Base-by-base conservation (phyloP, 2,329 filamentous ascomycete genomes). In the Apiospora sp. region DNA sequence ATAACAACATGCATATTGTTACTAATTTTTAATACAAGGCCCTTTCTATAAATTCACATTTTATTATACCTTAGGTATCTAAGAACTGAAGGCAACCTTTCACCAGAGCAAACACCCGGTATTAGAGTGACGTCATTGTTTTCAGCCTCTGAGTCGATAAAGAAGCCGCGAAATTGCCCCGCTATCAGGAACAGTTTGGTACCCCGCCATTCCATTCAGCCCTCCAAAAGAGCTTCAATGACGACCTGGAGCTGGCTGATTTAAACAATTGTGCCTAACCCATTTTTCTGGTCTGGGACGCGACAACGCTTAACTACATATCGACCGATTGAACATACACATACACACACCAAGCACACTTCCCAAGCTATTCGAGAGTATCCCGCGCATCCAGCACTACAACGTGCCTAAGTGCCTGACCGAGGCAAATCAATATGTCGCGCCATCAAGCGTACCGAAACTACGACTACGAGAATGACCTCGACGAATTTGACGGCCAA, bases 391-490 rank as follows among this genome's bases (percentile, higher is more conserved):
- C 10, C 49, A 27, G n/a, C 34, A 22, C 34, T 64, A 64, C 54
- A 64, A 41, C 30, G 14, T 34, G 16, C 14, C 19, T 34, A 64
- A 37, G 16, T 19, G 27, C 54, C 30, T 64, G 54, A 41, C 54
- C 14, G 30, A 16, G 58, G 58, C 34, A 10, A 22, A 64, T 41
- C 54, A 73, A 58, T 68, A 87, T 87, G 86, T 86, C 86, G 43
- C 84, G 85, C 70, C 86, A 87, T 72, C 83, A 85, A 73, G 80
- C 81, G n/a, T 83, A 84, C 71, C 84, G 84, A 49, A 86, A 86
- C 74, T 82, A 86, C 72, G 84, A 88, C 71, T 88, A 86, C 77
- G 83, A 88, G 74, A 83, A 87, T 22, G 87, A 87, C 46, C 80
- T 88, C 71, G 84, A 87, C 72, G 86, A 89, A 73, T 88, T 84